Base-by-base conservation (phyloP, 1,284 basidiomycete genomes). In the Fomitopsis palustris region DNA sequence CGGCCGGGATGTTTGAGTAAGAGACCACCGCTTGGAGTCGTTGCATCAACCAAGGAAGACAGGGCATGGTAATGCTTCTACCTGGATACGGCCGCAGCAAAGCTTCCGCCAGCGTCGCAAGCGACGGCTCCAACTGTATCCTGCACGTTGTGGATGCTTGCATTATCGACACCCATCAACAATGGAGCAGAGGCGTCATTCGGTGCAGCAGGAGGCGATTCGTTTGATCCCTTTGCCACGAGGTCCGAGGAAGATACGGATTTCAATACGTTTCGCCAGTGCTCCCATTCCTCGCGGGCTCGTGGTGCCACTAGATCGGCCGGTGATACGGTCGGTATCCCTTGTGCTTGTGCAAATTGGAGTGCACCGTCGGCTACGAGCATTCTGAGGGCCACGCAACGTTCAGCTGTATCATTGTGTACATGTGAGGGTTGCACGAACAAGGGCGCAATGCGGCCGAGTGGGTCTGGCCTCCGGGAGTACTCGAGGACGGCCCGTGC, bases 21-120 rank as follows among this genome's bases (percentile, higher is more conserved):
- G 14, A 92, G 70, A 0, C 90, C 90, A 8, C 90, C 90, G 62
- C 90, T 92, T 57, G 35, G 37, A 21, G 54, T 56, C 9, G 35
- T 58, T 55, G 52, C 43, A 25, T 21, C 60, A 41, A n/a, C 21
- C 33, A 35, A 17, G 19, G 23, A 16, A 42, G 35, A 1, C 23
- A 47, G 23, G 9, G 3, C 19, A 23, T 16, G 5, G 49, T 29
- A 25, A 5, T 7, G n/a, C 33, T 19, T 29, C 6, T 58, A 86
- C 88, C 88, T 90, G 21, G 90, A 92, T 27, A 92, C 90, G 3
- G 89, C 90, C 23, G 88, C 84, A 19, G 87, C 84, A 55, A 85
- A 65, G 19, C 76, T 74, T 3, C 76, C 78, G 0, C 67, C 67
- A 2, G 62, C 57, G 61, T 81, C 77, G 70, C 79, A 83, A 14